These are phyloP conservation scores for Aureobasidium sp. DNA, from an alignment of 2,329 filamentous ascomycete genomes.

Conservation along the genomic window DNA sequence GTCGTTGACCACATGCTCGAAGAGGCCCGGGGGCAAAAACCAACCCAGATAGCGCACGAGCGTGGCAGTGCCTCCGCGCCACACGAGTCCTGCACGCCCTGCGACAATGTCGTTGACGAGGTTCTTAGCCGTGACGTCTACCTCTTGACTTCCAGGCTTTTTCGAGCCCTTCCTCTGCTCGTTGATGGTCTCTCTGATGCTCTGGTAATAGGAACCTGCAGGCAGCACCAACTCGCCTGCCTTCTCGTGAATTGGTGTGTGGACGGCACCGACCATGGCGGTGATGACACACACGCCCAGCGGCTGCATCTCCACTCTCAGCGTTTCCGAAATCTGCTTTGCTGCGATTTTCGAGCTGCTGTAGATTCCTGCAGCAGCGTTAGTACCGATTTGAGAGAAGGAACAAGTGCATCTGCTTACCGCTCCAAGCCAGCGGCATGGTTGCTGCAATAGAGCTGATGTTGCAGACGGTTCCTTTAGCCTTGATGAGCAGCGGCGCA, in stretches of 20 bases:
- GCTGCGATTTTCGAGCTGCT: conserved; percentile 24
- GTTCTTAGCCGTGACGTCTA: neutral
- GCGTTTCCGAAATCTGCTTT: conserved; percentile 16
- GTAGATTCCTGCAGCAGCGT: conserved; percentile 19
- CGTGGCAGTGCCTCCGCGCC: neutral
- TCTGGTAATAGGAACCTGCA: neutral
- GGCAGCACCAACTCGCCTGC: neutral
- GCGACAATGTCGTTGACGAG: neutral
- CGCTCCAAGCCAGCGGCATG: conserved; percentile 25
- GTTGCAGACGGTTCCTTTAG: conserved; percentile 30
- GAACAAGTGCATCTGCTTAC: neutral
- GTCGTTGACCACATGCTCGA: neutral
- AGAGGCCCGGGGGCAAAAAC: neutral
- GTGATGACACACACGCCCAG: conserved; percentile 21
- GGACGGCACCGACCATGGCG: neutral
- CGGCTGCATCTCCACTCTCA: conserved; percentile 23
- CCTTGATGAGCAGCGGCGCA: conserved; percentile 28
- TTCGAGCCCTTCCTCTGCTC: neutral
- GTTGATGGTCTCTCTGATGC: neutral
- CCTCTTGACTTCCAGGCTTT: neutral
- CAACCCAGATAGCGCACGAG: neutral
- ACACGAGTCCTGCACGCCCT: neutral
- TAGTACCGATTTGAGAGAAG: neutral
- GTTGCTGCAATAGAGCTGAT: conserved; percentile 28
- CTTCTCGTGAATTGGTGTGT: neutral